phyloP scores from a whole-genome alignment of 2,329 filamentous ascomycete species.

The Claviceps capensis region DNA sequence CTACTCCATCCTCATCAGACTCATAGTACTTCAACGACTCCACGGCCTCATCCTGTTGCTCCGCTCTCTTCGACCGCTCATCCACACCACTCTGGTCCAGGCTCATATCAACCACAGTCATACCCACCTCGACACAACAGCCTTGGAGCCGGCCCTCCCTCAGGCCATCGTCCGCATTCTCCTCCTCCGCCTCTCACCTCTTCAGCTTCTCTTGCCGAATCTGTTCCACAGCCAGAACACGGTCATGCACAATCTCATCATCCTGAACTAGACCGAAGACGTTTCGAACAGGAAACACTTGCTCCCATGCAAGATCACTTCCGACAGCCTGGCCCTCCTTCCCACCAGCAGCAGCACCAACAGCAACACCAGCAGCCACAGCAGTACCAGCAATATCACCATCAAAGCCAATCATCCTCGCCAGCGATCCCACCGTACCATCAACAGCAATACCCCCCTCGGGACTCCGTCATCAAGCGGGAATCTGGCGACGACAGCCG shows the following conservation, averaged over 20 bases:
- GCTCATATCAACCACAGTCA: conserved; percentile 28
- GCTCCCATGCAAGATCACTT: conserved; percentile 41
- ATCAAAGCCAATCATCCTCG: conserved; percentile 22
- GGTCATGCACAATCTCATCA: conserved; percentile 21
- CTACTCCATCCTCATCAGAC: conserved; percentile 26
- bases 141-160: conserved; percentile 15
- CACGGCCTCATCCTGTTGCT: conserved; percentile 8
- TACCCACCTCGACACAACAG: conserved; percentile 22
- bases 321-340: conserved; percentile 14
- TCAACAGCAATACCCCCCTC: conserved; percentile 27
- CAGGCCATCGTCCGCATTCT: neutral
- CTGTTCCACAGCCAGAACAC: conserved; percentile 14
- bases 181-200: neutral
- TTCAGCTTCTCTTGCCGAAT: conserved; percentile 9
- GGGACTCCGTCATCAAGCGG: conserved; percentile 43
- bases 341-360: conserved; percentile 9
- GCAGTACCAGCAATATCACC: conserved; percentile 9
- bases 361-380: conserved; percentile 8
- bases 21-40: conserved; percentile 18
- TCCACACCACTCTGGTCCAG: conserved; percentile 16
- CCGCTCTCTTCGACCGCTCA: conserved; percentile 10
- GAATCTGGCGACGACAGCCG: conserved; percentile 39
- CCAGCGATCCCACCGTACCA: conserved; percentile 31
- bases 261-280: conserved; percentile 37
- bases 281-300: conserved; percentile 42